Conservation (phyloP, 768 basidiomycete species). For the Cystobasidium ongulense region DNA sequence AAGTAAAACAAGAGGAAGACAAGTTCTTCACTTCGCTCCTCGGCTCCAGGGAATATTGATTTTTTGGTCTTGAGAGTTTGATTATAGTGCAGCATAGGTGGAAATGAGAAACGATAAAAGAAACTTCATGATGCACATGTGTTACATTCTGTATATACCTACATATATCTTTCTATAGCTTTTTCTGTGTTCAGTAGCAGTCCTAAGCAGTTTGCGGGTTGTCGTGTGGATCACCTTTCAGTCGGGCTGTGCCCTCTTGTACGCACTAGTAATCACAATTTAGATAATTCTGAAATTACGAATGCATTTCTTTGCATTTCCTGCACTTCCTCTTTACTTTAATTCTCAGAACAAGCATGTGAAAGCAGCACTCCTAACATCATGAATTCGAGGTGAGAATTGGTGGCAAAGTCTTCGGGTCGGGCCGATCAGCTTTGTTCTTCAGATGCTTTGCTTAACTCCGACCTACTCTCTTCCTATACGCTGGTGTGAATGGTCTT, state of each 20-base stretch:
- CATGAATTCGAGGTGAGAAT: too few species aligned
- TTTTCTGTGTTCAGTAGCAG: not conserved
- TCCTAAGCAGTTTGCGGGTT: not conserved
- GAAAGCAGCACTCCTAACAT: too few species aligned
- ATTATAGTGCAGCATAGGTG: not conserved
- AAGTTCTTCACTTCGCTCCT: slow-evolving; percentile 18
- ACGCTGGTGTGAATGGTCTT: not conserved
- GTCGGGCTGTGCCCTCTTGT: not conserved
- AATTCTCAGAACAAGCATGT: too few species aligned
- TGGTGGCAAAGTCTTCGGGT: not conserved
- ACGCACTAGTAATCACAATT: not conserved
- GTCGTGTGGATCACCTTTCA: not conserved
- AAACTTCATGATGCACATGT: too few species aligned
- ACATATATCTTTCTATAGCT: not conserved
- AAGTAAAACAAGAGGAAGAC: slow-evolving; percentile 14
- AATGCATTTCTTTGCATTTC: too few species aligned
- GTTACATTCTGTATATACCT: not conserved
- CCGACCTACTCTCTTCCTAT: not conserved
- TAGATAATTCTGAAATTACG: too few species aligned
- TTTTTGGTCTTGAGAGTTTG: not conserved
- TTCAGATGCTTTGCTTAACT: not conserved
- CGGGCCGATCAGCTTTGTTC: not conserved
- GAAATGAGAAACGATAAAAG: not conserved
- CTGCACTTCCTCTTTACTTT: too few species aligned
- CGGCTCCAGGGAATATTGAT: slow-evolving; percentile 24